These are phyloP conservation scores for Carex myosuroides DNA, from an alignment of 176 grass and related monocot genomes.

Conservation along the genomic window DNA sequence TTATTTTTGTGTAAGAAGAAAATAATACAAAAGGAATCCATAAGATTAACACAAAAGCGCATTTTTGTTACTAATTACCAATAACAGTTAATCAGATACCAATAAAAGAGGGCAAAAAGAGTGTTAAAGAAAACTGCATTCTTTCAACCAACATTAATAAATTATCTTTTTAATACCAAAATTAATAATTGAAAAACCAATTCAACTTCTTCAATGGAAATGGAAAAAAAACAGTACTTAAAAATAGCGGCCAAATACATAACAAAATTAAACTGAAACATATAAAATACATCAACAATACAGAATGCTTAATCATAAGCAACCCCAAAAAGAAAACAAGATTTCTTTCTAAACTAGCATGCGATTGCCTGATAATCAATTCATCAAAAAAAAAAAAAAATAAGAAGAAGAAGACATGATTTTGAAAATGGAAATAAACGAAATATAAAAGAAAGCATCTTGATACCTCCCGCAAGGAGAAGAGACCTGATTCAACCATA, in stretches of 20 bases:
- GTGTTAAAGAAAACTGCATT: not conserved
- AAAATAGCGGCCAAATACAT: not conserved
- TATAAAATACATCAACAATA: too few relatives aligned
- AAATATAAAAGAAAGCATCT: slow-evolving; percentile 4
- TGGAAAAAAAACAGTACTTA: not conserved
- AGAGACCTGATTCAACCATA: slow-evolving; percentile 24
- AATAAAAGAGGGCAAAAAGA: not conserved
- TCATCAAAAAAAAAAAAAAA: not conserved
- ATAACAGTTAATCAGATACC: not conserved
- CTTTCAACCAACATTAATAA: not conserved
- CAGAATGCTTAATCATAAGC: not conserved
- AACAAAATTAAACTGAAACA: not conserved
- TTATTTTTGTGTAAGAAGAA: not conserved
- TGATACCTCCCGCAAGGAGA: slow-evolving; percentile 17
- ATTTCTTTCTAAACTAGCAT: not conserved
- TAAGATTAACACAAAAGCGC: not conserved
- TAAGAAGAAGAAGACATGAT: not conserved
- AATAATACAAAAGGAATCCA: not conserved
- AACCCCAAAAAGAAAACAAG: not conserved
- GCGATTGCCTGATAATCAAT: too few relatives aligned
- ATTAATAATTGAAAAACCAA: not conserved
- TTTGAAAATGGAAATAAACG: not conserved
- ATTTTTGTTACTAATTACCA: not conserved
- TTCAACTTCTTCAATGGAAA: not conserved
- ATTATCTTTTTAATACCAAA: too few relatives aligned